Conservation (phyloP, 2,329 filamentous ascomycete genomes). For the Fonsecaea erecta region DNA sequence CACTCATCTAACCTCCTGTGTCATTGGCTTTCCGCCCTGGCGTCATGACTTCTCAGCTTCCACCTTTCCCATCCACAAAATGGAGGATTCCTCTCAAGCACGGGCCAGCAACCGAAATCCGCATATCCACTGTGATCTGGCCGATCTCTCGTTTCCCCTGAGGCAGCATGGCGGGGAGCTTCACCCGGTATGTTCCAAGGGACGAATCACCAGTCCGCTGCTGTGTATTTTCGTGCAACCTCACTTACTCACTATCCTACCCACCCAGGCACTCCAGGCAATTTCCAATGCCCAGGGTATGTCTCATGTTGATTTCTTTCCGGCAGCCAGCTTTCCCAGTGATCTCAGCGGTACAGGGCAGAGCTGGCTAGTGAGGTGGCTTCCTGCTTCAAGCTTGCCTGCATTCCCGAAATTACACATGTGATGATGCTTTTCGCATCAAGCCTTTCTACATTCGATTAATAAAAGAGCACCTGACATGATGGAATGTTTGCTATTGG, state of each 20-base stretch:
- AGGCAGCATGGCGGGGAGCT: background rate
- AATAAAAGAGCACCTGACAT: background rate
- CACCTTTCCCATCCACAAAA: background rate
- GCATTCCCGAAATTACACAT: background rate
- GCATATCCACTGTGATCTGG: background rate
- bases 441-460: background rate
- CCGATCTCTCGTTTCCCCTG: background rate
- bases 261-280: too few relatives aligned
- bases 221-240: background rate
- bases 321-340: background rate
- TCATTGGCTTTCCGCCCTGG: background rate
- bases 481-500: background rate
- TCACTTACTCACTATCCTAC: background rate
- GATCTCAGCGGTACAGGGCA: too few relatives aligned
- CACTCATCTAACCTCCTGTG: background rate
- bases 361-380: background rate
- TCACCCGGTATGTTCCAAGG: background rate
- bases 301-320: background rate
- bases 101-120: background rate
- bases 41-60: slow-evolving; percentile 4
- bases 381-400: background rate
- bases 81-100: background rate
- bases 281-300: background rate
- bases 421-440: background rate
- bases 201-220: background rate